These are phyloP conservation scores for Rhododendron mucronatum DNA, from an alignment of 148 eudicot species.

Conservation along the genomic window DNA sequence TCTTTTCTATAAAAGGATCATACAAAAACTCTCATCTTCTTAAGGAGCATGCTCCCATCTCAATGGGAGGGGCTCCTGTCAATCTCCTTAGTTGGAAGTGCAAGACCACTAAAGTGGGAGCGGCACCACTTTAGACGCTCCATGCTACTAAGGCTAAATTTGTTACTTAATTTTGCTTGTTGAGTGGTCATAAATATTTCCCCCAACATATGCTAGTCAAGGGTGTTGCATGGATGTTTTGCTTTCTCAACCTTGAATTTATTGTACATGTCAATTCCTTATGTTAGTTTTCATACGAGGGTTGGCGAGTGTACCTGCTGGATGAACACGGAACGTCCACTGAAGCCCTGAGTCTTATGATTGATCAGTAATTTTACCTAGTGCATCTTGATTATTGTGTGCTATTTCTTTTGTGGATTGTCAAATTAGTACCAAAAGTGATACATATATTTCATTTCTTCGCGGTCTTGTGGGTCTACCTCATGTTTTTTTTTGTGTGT, in stretches of 20 bases:
- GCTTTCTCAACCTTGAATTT: neutral
- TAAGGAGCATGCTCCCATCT: too few species aligned
- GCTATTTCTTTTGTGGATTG: neutral
- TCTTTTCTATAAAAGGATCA: too few species aligned
- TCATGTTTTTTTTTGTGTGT: neutral
- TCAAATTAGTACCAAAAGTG: neutral
- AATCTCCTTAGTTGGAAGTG: too few species aligned
- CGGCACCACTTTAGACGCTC: too few species aligned
- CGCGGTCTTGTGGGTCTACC: neutral
- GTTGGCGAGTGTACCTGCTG: slow-evolving; percentile 11
- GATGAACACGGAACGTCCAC: neutral
- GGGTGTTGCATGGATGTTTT: neutral
- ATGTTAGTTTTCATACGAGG: neutral
- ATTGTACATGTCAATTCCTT: neutral
- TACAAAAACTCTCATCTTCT: too few species aligned
- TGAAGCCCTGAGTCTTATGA: slow-evolving; percentile 18
- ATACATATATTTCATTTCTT: neutral
- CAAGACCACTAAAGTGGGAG: too few species aligned
- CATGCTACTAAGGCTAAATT: too few species aligned
- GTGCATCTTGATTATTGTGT: neutral
- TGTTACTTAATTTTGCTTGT: neutral
- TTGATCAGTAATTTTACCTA: slow-evolving; percentile 11
- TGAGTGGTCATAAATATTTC: neutral
- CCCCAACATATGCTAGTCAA: neutral
- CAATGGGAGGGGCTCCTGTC: too few species aligned